Conservation (phyloP, 2,329 filamentous ascomycete genomes). For the Penicillium sp. region DNA sequence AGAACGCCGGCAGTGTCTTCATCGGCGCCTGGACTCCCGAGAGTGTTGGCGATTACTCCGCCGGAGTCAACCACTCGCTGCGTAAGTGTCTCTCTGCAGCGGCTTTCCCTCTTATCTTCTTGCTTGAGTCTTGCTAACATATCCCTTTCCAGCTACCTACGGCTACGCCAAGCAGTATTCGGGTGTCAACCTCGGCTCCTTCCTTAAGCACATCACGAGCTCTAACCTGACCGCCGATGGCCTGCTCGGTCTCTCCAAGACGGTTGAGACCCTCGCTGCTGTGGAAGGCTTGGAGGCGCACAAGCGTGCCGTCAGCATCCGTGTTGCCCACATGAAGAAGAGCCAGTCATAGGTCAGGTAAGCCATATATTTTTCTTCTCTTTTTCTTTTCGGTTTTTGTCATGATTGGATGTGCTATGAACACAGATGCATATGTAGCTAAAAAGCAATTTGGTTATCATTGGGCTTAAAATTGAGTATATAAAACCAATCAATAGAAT, state of each 20-base stretch:
- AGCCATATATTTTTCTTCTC: background rate
- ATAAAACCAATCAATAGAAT: background rate
- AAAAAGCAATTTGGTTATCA: conserved; percentile 2
- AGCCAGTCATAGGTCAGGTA: conserved; percentile 13
- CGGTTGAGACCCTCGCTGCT: conserved; percentile 89
- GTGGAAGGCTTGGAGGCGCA: conserved; percentile 94
- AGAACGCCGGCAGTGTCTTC: conserved; percentile 94
- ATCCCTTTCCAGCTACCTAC: conserved; percentile 63
- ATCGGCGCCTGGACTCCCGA: conserved; percentile 94
- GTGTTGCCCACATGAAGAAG: conserved; percentile 43
- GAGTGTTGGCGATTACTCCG: conserved; percentile 94
- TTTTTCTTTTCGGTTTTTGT: conserved; percentile 8
- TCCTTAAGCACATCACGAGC: conserved; percentile 96
- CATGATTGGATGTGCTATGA: conserved; percentile 20
- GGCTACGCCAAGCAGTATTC: conserved; percentile 98
- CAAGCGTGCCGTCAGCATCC: conserved; percentile 61
- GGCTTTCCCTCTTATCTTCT: background rate
- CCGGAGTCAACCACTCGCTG: conserved; percentile 92
- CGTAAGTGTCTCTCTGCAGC: conserved; percentile 56
- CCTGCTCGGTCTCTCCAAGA: conserved; percentile 70
- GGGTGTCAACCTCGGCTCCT: conserved; percentile 89
- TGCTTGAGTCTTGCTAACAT: conserved; percentile 15
- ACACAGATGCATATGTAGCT: conserved; percentile 11
- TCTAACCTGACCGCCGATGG: conserved; percentile 80
- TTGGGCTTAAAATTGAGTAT: background rate